Evolutionary conservation across 331 rosid genomes (phyloP), one percentile per base, ranked within the genome.

Genomic region (Malus hybrid): DNA sequence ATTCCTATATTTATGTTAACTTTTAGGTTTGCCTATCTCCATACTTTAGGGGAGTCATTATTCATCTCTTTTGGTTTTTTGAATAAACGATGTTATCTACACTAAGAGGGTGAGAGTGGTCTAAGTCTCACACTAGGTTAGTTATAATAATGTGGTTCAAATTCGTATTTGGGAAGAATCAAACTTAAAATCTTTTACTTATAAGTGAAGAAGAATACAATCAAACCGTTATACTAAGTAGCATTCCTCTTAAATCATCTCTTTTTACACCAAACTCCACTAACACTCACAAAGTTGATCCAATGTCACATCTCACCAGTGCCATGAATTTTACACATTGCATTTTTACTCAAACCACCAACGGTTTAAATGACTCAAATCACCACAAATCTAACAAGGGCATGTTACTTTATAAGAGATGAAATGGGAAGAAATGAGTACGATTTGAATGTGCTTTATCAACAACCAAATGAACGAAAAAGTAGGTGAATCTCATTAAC

Each of bases 151-250:
- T 36, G 0, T 36, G 11, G 11, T 36, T 36, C 44, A 36, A 36
- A 36, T 36, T 36, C 4, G 0, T 0, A 2, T 36, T 9, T 36
- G 11, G 10, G 0, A 36, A 36, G 3, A 36, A 36, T 36, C 11
- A 0, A 36, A 36, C 3, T 3, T 8, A 9, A 36, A 36, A 36
- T 1, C 11, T 36, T 8, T 36, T 36, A 36, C 44, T 36, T 36
- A 36, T 9, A 36, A 8, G 1, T 36, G 11, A 36, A 8, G 44
- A 36, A 36, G 11, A 36, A 36, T 36, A 36, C 3, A 36, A 8
- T 36, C 3, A 36, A 36, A 36, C 3, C 11, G 44, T 36, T 0
- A 36, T 36, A 8, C 44, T 36, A 36, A 36, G 11, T 8, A 2
- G 4, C 1, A 36, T 8, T 36, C 44, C 44, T 36, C 4, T 9